Evolutionary conservation across 2,329 filamentous ascomycete genomes (phyloP), one percentile per base, ranked within the genome.

Genomic region (Drechslerella coelobrocha): DNA sequence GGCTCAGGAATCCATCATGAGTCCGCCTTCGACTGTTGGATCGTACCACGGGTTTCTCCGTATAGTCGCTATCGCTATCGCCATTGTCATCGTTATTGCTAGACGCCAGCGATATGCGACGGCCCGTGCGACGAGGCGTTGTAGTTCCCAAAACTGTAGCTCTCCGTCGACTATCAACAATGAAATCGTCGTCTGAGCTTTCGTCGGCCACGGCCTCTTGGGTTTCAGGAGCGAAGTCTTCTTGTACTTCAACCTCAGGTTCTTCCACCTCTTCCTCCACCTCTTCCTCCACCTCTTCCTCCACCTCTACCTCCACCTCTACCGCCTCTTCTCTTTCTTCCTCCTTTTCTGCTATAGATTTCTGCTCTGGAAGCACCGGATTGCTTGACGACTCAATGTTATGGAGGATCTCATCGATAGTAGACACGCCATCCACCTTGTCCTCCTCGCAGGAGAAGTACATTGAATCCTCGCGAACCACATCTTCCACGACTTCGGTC

Each of bases 371-470:
- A 9, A 53, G 27, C 29, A 34, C 31, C n/a, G 34, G 47, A 7
- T 5, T 39, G 12, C 17, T 8, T 8, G 37, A 29, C 7, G 31
- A 21, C 17, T 17, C 9, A 34, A 19, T 14, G 37, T 68, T 19
- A 4, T 14, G 10, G 17, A 37, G 21, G 12, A 24, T 24, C 23
- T 52, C 57, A 7, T 37, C 12, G 10, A 50, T 19, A 19, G 56
- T 57, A 3, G 48, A 19, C 19, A 45, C 14, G 17, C 17, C 41
- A 17, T 6, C 41, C 14, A 17, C 5, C 17, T 23, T 37, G 8
- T 63, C 66, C 2, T 53, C 48, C 8, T 51, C 48, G 39, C 66
- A 71, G 2, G 59, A 63, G 29, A 71, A 71, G 48, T 63, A 71
- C 2, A 29, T 39, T 2, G 66, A 63, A 14, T 69, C 65, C 9